Percentiles rank a stretch among this genome's conserved stretches.
phyloP scores from a whole-genome alignment of 2,329 filamentous ascomycete genomes.

The Volutella citrinella region DNA sequence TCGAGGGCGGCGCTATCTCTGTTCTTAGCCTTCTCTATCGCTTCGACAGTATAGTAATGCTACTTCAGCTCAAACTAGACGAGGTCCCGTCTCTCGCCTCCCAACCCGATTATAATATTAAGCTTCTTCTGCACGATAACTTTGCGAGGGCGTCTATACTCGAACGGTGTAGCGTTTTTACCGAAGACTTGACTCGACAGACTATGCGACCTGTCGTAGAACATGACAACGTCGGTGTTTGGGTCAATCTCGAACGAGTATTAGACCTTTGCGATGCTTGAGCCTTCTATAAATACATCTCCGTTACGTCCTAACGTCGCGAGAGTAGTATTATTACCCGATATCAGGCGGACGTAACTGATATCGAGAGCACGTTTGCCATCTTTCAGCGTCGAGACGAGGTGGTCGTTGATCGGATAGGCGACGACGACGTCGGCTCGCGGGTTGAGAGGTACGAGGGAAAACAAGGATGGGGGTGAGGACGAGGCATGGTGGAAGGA shows the following conservation, averaged over 20 bases:
- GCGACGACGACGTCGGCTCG: no score
- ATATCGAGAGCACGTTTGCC: no score
- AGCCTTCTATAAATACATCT: no score
- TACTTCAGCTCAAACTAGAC: background rate
- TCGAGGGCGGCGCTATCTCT: background rate
- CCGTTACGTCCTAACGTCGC: no score
- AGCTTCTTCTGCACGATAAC: background rate
- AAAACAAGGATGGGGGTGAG: no score
- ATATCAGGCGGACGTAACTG: no score
- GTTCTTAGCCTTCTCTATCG: background rate
- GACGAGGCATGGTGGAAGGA: no score
- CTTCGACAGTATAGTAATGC: background rate
- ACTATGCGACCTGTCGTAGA: background rate
- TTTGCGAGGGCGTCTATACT: background rate
- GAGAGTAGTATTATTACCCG: no score
- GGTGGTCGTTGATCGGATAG: no score
- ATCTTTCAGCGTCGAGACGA: no score
- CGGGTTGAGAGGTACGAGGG: no score
- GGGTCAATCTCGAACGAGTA: background rate
- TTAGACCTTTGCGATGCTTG: background rate
- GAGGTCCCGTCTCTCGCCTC: background rate
- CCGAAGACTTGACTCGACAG: background rate
- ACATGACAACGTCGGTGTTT: background rate
- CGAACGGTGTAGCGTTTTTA: background rate
- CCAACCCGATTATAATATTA: slow-evolving; percentile 1